phyloP scores from a whole-genome alignment of 2,329 filamentous ascomycete species.

The Epichloe gansuensis region DNA sequence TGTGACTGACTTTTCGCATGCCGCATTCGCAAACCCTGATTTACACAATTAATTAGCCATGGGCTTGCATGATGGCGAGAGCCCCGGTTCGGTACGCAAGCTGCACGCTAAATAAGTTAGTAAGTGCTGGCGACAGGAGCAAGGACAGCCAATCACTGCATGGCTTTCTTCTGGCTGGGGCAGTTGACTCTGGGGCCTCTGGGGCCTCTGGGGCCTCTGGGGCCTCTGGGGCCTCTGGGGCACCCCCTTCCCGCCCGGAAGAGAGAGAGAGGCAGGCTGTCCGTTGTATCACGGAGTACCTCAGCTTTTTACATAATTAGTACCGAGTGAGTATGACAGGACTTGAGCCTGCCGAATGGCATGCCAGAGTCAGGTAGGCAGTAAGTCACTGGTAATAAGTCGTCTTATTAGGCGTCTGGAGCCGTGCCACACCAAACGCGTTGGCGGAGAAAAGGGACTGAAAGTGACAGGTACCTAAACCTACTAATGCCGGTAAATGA shows the following conservation, averaged over 20 bases:
- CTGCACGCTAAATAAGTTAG: too few relatives aligned
- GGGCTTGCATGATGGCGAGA: too few relatives aligned
- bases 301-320: background rate
- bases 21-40: background rate
- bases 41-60: background rate
- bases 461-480: background rate
- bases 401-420: too few relatives aligned
- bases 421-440: too few relatives aligned
- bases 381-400: too few relatives aligned
- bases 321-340: background rate
- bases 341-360: background rate
- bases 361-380: background rate
- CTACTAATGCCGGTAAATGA: background rate
- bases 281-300: background rate
- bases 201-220: background rate
- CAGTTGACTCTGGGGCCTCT: background rate
- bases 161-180: background rate
- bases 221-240: background rate
- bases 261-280: background rate
- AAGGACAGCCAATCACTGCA: background rate
- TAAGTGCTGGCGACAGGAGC: background rate
- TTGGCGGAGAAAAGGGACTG: too few relatives aligned
- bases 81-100: too few relatives aligned
- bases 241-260: background rate
- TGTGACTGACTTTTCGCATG: background rate